Percentiles rank a stretch among this genome's conserved stretches.
Evolutionary conservation across 495 filamentous ascomycete species (phyloP).

Genomic region (Evansstolkia leycettana): DNA sequence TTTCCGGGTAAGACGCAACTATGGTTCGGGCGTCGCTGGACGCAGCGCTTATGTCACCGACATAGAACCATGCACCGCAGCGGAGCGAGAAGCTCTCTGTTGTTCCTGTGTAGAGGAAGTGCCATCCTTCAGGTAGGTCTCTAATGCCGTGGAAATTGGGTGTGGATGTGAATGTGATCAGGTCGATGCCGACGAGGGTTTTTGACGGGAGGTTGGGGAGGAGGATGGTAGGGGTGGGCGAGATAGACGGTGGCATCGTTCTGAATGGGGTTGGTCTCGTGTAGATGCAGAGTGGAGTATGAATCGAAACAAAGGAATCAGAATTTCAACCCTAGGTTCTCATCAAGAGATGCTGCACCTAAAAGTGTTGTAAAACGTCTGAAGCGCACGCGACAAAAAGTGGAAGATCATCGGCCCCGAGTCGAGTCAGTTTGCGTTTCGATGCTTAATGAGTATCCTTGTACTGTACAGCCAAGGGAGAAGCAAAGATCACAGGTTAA

Average conservation of each 20-base stretch:
- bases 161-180: slow-evolving; percentile 41
- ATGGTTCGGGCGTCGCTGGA: slow-evolving; percentile 7
- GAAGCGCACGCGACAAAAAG: too few species aligned
- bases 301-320: too few species aligned
- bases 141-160: slow-evolving; percentile 48
- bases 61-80: slow-evolving; percentile 50
- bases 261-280: background rate
- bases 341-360: too few species aligned
- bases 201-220: slow-evolving; percentile 34
- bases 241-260: slow-evolving; percentile 11
- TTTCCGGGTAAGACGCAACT: slow-evolving; percentile 3
- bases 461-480: too few species aligned
- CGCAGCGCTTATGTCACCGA: slow-evolving; percentile 21
- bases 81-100: slow-evolving; percentile 43
- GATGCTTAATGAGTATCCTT: too few species aligned
- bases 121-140: slow-evolving; percentile 43
- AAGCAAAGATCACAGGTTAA: too few species aligned
- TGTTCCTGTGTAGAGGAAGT: slow-evolving; percentile 49
- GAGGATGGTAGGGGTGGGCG: slow-evolving; percentile 33
- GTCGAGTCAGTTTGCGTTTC: too few species aligned
- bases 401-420: too few species aligned
- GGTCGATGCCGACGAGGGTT: slow-evolving; percentile 39
- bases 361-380: too few species aligned
- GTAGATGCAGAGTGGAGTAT: background rate
- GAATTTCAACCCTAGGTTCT: too few species aligned